A percentile compares a stretch with the other conserved stretches of the same genome.
These are phyloP conservation scores for Vanderwaltozyma yarrowii DNA, from an alignment of 805 yeast species.

Conservation along the genomic window DNA sequence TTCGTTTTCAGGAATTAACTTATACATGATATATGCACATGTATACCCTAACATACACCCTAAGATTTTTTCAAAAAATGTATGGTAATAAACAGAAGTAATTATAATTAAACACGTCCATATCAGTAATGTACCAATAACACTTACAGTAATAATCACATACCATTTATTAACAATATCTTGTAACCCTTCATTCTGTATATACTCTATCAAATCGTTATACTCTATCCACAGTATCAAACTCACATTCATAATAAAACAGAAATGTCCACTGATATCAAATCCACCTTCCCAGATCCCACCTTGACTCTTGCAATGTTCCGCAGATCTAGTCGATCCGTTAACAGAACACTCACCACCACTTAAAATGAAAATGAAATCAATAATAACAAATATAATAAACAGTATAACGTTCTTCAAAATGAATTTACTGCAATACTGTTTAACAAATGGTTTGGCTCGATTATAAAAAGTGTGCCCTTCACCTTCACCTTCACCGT, in stretches of 20 bases:
- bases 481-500: background rate
- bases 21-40: slow-evolving; percentile 39
- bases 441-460: slow-evolving; percentile 8
- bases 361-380: slow-evolving; percentile 23
- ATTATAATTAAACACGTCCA: slow-evolving; percentile 57
- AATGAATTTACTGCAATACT: slow-evolving; percentile 18
- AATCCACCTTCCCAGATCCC: slow-evolving; percentile 42
- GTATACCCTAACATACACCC: slow-evolving; percentile 59
- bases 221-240: slow-evolving; percentile 33
- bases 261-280: slow-evolving; percentile 46
- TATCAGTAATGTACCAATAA: slow-evolving; percentile 11
- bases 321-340: slow-evolving; percentile 23
- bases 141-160: slow-evolving; percentile 3
- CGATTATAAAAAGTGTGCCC: too few relatives aligned
- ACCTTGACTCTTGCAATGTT: slow-evolving; percentile 20
- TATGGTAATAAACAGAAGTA: slow-evolving; percentile 80
- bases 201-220: slow-evolving; percentile 5
- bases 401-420: slow-evolving; percentile 19
- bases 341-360: slow-evolving; percentile 27
- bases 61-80: slow-evolving; percentile 57
- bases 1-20: slow-evolving; percentile 13
- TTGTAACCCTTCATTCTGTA: slow-evolving; percentile 7
- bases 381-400: slow-evolving; percentile 24
- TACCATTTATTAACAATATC: slow-evolving; percentile 1
- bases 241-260: slow-evolving; percentile 35